These are phyloP conservation scores for Ocimum tenuiflorum DNA, from an alignment of 257 asterid genomes.

Conservation along the genomic window DNA sequence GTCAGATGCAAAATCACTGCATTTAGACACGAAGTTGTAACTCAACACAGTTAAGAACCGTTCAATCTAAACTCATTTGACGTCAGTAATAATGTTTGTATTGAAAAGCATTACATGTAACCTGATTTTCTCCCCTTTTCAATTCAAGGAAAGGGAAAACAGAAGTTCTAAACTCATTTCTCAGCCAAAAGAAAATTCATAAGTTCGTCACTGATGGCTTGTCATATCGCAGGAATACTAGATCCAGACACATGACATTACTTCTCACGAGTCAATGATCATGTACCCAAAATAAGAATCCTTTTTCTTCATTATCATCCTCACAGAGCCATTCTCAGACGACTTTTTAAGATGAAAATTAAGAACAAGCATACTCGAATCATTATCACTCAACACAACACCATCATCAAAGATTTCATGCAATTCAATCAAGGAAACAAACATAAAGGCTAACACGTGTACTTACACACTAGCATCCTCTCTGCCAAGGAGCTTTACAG, in stretches of 20 bases:
- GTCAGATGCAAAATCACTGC: background rate
- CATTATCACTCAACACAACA: background rate
- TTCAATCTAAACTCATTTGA: background rate
- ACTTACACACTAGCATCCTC: constrained; percentile 93
- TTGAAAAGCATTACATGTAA: background rate
- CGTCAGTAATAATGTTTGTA: too few species aligned
- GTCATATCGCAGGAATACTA: background rate
- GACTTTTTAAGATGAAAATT: background rate
- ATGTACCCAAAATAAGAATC: background rate
- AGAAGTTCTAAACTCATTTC: background rate
- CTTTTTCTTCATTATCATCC: background rate
- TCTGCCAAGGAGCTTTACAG: constrained; percentile 91
- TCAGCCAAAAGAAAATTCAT: background rate
- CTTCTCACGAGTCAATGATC: background rate
- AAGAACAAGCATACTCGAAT: background rate
- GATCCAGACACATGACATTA: background rate
- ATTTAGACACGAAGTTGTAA: background rate
- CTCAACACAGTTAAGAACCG: background rate
- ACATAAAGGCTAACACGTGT: background rate
- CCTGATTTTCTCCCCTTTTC: background rate
- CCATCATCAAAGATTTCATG: constrained; percentile 15
- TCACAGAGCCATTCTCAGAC: background rate
- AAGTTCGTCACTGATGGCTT: background rate
- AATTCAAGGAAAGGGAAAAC: background rate
- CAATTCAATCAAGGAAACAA: constrained; percentile 9